Evolutionary conservation across 2,329 filamentous ascomycete species (phyloP).

Genomic region (Ramularia collo-cygni): DNA sequence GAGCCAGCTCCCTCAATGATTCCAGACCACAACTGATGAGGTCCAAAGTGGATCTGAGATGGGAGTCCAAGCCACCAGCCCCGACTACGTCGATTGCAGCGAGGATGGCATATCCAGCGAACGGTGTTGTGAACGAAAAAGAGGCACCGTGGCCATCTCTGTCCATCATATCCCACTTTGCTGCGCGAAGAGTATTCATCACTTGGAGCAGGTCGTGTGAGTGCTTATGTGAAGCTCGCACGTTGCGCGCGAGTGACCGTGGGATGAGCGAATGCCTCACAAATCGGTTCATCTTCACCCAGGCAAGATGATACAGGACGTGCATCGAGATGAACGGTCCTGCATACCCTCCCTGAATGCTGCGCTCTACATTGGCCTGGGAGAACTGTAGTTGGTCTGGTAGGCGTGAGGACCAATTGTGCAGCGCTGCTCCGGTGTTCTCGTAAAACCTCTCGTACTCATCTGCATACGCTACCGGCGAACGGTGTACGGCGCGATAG

Average conservation of each 20-base stretch:
- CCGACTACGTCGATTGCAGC: constrained; percentile 61
- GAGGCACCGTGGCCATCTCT: constrained; percentile 36
- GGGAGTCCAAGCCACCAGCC: constrained; percentile 49
- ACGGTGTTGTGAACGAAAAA: constrained; percentile 42
- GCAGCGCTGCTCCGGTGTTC: constrained; percentile 45
- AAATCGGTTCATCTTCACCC: constrained; percentile 61
- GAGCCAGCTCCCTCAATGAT: constrained; percentile 50
- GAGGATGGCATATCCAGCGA: constrained; percentile 55
- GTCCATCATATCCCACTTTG: constrained; percentile 17
- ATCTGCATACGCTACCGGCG: constrained; percentile 37
- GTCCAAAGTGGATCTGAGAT: constrained; percentile 48
- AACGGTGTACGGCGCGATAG: constrained; percentile 45
- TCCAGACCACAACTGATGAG: constrained; percentile 48
- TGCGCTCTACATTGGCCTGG: constrained; percentile 51
- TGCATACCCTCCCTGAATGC: constrained; percentile 47
- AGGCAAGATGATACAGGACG: constrained; percentile 57
- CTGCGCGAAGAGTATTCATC: constrained; percentile 16
- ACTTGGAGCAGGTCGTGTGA: constrained; percentile 46
- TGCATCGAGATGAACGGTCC: constrained; percentile 59
- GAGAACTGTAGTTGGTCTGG: constrained; percentile 51
- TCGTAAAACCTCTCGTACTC: constrained; percentile 48
- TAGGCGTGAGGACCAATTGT: constrained; percentile 53
- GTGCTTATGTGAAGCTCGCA: constrained; percentile 46
- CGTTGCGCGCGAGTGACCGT: constrained; percentile 40
- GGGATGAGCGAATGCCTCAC: constrained; percentile 40